These are phyloP conservation scores for Camellia lanceoleosa DNA, from an alignment of 148 eudicot genomes.

Conservation along the genomic window DNA sequence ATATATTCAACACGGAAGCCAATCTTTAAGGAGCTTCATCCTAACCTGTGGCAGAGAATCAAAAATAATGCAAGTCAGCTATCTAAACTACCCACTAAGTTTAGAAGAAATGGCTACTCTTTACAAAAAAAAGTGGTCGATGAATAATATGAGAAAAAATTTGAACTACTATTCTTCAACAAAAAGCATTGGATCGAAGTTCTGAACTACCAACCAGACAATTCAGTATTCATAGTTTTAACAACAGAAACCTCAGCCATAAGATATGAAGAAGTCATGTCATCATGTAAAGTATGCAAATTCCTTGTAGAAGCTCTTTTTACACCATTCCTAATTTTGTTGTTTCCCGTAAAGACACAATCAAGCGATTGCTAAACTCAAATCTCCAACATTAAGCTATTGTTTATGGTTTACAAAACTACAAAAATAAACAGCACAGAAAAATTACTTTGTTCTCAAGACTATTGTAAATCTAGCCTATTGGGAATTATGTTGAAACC, in stretches of 20 bases:
- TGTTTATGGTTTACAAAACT: no score
- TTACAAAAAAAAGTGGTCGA: neutral
- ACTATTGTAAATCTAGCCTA: no score
- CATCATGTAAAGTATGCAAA: neutral
- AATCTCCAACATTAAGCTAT: no score
- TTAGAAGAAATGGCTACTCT: slow-evolving; percentile 1
- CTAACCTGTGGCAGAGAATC: slow-evolving; percentile 57
- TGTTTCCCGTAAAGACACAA: no score
- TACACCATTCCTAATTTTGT: no score
- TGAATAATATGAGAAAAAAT: no score
- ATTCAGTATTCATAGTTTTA: neutral
- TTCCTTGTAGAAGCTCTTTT: neutral
- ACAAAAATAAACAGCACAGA: no score
- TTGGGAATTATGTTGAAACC: no score
- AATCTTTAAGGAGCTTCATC: slow-evolving; percentile 72
- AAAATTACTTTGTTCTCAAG: no score
- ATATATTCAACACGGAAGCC: slow-evolving; percentile 90
- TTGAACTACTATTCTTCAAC: neutral
- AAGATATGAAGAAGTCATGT: no score
- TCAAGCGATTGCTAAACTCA: no score
- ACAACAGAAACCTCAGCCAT: neutral
- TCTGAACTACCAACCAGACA: neutral
- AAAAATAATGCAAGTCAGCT: neutral
- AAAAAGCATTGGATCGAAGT: neutral
- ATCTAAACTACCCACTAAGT: neutral